These are phyloP conservation scores for Blastobotrys muscicola DNA, from an alignment of 805 yeast genomes.

Conservation along the genomic window DNA sequence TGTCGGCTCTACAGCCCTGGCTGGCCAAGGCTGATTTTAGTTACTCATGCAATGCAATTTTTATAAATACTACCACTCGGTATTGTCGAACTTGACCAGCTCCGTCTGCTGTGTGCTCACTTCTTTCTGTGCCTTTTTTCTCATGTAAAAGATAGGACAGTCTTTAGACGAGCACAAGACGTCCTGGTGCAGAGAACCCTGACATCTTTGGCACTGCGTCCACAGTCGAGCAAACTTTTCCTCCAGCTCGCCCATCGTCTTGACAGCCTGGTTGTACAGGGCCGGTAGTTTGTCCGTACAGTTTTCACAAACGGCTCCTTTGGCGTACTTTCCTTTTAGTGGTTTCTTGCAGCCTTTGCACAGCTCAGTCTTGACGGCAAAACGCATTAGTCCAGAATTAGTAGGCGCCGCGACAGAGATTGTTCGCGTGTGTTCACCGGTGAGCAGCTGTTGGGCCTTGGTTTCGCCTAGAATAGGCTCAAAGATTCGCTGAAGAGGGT, in stretches of 20 bases:
- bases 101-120: constrained; percentile 48
- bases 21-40: too few species aligned
- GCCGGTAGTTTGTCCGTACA: constrained; percentile 68
- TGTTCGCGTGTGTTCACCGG: constrained; percentile 77
- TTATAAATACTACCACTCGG: constrained; percentile 20
- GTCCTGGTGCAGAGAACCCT: constrained; percentile 91
- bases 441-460: constrained; percentile 66
- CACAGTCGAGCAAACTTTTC: constrained; percentile 78
- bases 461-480: constrained; percentile 89
- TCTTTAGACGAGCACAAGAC: constrained; percentile 92
- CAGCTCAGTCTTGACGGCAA: constrained; percentile 78
- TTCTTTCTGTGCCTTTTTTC: constrained; percentile 78
- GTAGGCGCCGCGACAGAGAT: constrained; percentile 61
- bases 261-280: constrained; percentile 71
- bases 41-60: too few species aligned
- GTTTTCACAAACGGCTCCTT: constrained; percentile 72
- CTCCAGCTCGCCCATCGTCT: constrained; percentile 71
- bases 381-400: constrained; percentile 81
- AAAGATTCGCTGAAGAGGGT: constrained; percentile 87
- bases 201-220: constrained; percentile 98
- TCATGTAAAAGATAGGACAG: constrained; percentile 96
- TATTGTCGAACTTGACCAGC: constrained; percentile 53
- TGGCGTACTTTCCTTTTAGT: constrained; percentile 39
- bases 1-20: too few species aligned
- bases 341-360: constrained; percentile 88